Conservation (phyloP, 2,329 filamentous ascomycete genomes). For the Colletotrichum sp. region DNA sequence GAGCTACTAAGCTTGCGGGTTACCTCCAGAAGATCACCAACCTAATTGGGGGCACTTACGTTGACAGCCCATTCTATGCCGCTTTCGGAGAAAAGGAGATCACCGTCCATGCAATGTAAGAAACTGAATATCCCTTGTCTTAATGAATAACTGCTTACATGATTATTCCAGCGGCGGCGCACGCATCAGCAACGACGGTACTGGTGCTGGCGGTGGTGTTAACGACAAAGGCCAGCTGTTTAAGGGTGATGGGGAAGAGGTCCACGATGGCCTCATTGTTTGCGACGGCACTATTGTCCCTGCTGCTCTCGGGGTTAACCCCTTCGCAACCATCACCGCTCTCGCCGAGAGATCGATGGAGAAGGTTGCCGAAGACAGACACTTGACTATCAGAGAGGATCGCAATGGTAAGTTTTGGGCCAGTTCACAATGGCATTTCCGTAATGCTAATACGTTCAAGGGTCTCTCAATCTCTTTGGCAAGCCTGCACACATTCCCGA, state of each 20-base stretch:
- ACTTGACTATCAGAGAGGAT: not conserved
- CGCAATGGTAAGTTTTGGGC: not conserved
- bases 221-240: constrained; percentile 68
- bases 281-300: constrained; percentile 68
- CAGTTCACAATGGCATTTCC: rapidly evolving
- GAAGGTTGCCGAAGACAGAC: constrained; percentile 41
- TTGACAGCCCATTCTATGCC: constrained; percentile 62
- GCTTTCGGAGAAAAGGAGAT: constrained; percentile 61
- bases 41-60: constrained; percentile 63
- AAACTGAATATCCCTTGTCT: rapidly evolving
- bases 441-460: constrained; percentile 1
- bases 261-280: constrained; percentile 63
- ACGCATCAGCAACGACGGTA: constrained; percentile 64
- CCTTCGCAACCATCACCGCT: constrained; percentile 72
- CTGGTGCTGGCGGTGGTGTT: constrained; percentile 60
- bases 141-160: not conserved
- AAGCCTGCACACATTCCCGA: constrained; percentile 40
- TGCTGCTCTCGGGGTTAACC: constrained; percentile 67
- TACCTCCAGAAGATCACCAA: constrained; percentile 59
- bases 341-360: constrained; percentile 69
- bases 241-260: constrained; percentile 51
- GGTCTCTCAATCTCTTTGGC: constrained; percentile 59
- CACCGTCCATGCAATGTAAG: constrained; percentile 68
- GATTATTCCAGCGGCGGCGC: constrained; percentile 52
- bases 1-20: constrained; percentile 57